These are phyloP conservation scores for Rehmannia glutinosa DNA, from an alignment of 257 asterid species.

Conservation along the genomic window DNA sequence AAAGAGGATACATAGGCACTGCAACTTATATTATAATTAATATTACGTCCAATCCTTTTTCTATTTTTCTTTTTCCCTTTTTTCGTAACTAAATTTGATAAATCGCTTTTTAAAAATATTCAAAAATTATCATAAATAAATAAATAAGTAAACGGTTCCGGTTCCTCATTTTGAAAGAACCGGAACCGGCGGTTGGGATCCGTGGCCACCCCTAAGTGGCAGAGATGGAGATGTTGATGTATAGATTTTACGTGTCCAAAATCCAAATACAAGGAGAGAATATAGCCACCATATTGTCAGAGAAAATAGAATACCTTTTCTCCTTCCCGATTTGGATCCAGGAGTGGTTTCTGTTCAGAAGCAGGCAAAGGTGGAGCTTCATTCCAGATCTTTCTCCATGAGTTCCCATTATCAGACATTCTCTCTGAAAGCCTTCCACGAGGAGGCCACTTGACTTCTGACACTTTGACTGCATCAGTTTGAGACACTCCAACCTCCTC, in stretches of 20 bases:
- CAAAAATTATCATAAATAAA: too few species aligned
- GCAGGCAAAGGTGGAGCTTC: slow-evolving; percentile 64
- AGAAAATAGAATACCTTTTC: slow-evolving; percentile 63
- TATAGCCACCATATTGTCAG: neutral
- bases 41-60: too few species aligned
- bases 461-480: slow-evolving; percentile 16
- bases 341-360: slow-evolving; percentile 81
- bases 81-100: too few species aligned
- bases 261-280: neutral
- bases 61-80: too few species aligned
- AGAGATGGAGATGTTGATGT: too few species aligned
- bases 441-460: slow-evolving; percentile 74
- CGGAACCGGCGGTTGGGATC: too few species aligned
- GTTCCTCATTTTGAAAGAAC: too few species aligned
- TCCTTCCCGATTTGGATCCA: slow-evolving; percentile 94
- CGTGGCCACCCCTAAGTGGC: too few species aligned
- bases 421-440: slow-evolving; percentile 82
- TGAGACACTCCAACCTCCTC: slow-evolving; percentile 36
- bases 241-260: neutral
- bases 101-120: too few species aligned
- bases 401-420: slow-evolving; percentile 84
- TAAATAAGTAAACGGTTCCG: too few species aligned
- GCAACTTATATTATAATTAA: too few species aligned
- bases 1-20: too few species aligned
- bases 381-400: slow-evolving; percentile 90